Evolutionary conservation across 2,329 filamentous ascomycete genomes (phyloP), one percentile per base, ranked within the genome.

Genomic region (Talaromyces sp.): DNA sequence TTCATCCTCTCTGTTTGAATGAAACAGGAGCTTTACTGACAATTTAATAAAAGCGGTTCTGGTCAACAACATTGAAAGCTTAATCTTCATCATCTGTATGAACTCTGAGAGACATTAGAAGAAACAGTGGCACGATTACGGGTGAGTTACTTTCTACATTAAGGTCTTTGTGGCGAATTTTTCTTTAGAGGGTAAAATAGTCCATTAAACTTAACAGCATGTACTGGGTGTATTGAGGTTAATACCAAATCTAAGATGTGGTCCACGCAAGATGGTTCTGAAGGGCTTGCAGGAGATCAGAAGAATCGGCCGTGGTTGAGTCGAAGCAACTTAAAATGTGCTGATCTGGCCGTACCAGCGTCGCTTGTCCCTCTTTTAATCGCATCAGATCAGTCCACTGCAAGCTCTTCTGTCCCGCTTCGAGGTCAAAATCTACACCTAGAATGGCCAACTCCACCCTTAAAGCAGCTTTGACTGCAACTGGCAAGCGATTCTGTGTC

Each of bases 291-390:
- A 46, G 43, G n/a, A 46, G 43, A 46, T 21, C 43, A 10, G 43
- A 46, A 46, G 43, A 46, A 46, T 21, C 43, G 13, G n/a, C 43
- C n/a, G n/a, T 21, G 43, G n/a, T 10, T 21, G 43, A 46, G 31
- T 58, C 43, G n/a, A 66, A 64, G 7, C 41, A 60, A 4, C 59
- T 41, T 62, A 71, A 66, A 57, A 77, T 70, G 58, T 78, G 74
- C 58, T 78, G 75, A 60, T 78, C 75, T 3, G 75, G 75, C n/a
- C 75, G 66, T 13, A 78, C 64, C 3, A 77, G 56, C 6, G 73
- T 61, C 0, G 69, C 73, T 14, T 68, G 65, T 7, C 67, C 68
- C 3, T 65, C 56, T 5, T 57, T 41, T 7, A 76, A 56, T 1
- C 62, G 59, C 49, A 68, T 64, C 3, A 65, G 62, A 3, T 64